Evolutionary conservation across 208 protist species (phyloP).

Genomic region (Trypanosomatidae sp.): DNA sequence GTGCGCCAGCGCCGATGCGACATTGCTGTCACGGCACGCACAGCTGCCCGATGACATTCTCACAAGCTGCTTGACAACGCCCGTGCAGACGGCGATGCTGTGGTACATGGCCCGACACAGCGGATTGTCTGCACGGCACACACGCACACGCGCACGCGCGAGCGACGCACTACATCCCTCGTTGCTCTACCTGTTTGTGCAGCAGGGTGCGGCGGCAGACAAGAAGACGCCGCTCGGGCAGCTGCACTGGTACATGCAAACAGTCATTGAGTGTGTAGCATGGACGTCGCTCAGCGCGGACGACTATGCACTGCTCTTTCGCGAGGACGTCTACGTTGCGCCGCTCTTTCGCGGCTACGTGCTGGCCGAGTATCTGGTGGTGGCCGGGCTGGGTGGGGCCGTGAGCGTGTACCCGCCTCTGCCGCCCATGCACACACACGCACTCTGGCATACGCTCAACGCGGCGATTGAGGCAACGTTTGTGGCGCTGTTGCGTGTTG

Average conservation of each 20-base stretch:
- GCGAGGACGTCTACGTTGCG: conserved; percentile 94
- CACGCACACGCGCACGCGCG: no score
- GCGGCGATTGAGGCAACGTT: conserved; percentile 60
- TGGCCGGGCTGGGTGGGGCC: conserved; percentile 77
- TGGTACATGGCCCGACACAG: conserved; percentile 82
- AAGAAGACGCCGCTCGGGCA: conserved; percentile 94
- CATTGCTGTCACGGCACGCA: conserved; percentile 25
- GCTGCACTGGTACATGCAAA: conserved; percentile 98
- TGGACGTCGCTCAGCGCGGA: conserved; percentile 89
- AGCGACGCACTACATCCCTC: no score
- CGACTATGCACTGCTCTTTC: conserved; percentile 74
- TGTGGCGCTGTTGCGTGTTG: conserved; percentile 32
- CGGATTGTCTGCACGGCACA: conserved; percentile 24
- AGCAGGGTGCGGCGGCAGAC: conserved; percentile 62
- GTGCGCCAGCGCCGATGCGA: no score
- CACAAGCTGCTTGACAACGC: conserved; percentile 98
- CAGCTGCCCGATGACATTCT: conserved; percentile 93
- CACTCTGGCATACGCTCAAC: conserved; percentile 87
- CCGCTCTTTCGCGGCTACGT: conserved; percentile 96
- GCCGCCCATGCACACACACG: conserved; percentile 79
- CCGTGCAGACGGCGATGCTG: conserved; percentile 91
- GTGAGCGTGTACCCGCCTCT: conserved; percentile 91
- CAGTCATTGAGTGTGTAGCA: conserved; percentile 97
- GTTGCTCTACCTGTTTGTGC: conserved; percentile 59
- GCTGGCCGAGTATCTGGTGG: conserved; percentile 94